Evolutionary conservation across 495 filamentous ascomycete species (phyloP).

Genomic region (Neurospora sublineolata): DNA sequence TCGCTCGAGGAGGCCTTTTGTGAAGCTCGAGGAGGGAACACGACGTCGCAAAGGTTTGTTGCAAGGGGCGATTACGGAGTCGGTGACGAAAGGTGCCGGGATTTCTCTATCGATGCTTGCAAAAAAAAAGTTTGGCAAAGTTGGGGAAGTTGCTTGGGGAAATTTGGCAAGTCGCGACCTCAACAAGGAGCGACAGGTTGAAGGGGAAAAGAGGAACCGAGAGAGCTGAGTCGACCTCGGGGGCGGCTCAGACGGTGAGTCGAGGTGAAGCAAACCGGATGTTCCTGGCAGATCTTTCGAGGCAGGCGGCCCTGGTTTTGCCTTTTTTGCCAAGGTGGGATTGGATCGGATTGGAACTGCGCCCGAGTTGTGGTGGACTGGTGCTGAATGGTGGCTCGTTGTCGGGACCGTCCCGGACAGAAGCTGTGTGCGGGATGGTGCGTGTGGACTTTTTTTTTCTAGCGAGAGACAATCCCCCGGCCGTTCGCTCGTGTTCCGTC

Average conservation of each 20-base stretch:
- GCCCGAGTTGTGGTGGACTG: background rate
- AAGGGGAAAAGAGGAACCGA: background rate
- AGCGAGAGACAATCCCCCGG: background rate
- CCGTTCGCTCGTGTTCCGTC: background rate
- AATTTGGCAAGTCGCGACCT: background rate
- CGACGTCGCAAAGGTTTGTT: constrained; percentile 3
- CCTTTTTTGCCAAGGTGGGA: background rate
- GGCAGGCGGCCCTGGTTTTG: background rate
- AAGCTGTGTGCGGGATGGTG: background rate
- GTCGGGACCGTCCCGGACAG: background rate
- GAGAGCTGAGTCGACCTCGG: background rate
- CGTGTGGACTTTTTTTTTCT: background rate
- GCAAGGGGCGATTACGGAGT: background rate
- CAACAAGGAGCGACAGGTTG: background rate
- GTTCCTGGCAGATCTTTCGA: background rate
- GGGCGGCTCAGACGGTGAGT: background rate
- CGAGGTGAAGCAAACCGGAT: background rate
- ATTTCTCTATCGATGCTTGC: background rate
- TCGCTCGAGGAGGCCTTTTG: constrained; percentile 6
- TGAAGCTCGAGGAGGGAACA: background rate
- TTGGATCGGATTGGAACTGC: background rate
- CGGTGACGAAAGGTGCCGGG: background rate
- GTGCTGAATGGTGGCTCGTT: background rate
- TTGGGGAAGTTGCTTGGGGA: background rate
- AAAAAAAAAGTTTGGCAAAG: background rate